Evolutionary conservation across 495 filamentous ascomycete species (phyloP).

Genomic region (Xylaria sp.): DNA sequence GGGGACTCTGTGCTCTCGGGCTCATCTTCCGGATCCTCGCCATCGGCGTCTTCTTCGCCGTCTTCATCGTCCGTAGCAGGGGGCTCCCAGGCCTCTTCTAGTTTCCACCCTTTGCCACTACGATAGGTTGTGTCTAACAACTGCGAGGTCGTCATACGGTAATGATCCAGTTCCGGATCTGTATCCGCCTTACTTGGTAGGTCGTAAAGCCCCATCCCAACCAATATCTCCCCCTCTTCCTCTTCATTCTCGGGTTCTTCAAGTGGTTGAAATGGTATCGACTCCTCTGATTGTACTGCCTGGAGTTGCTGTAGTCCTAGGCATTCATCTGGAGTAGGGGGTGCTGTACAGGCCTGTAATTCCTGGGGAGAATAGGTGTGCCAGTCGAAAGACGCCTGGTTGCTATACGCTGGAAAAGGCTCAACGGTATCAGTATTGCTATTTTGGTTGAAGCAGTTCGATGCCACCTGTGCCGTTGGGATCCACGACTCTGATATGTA

Average conservation of each 20-base stretch:
- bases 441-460: slow-evolving; percentile 24
- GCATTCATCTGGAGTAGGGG: slow-evolving; percentile 68
- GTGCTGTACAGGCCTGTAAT: slow-evolving; percentile 52
- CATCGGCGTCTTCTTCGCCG: slow-evolving; percentile 58
- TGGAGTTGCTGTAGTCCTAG: slow-evolving; percentile 57
- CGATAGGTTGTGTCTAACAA: slow-evolving; percentile 50
- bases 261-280: slow-evolving; percentile 53
- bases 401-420: slow-evolving; percentile 32
- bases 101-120: slow-evolving; percentile 75
- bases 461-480: slow-evolving; percentile 27
- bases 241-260: slow-evolving; percentile 50
- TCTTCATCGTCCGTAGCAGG: slow-evolving; percentile 67
- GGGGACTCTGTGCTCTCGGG: slow-evolving; percentile 32
- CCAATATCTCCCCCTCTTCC: slow-evolving; percentile 71
- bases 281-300: slow-evolving; percentile 50
- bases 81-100: slow-evolving; percentile 84
- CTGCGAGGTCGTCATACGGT: slow-evolving; percentile 58
- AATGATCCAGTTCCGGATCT: slow-evolving; percentile 50
- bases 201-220: slow-evolving; percentile 86
- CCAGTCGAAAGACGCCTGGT: slow-evolving; percentile 46
- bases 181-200: slow-evolving; percentile 58
- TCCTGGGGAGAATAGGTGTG: slow-evolving; percentile 46
- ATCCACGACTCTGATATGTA: slow-evolving; percentile 40
- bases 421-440: slow-evolving; percentile 28
- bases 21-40: slow-evolving; percentile 44